Conservation (phyloP, 1,139 yeast genomes). For the Hansenula anomala region DNA sequence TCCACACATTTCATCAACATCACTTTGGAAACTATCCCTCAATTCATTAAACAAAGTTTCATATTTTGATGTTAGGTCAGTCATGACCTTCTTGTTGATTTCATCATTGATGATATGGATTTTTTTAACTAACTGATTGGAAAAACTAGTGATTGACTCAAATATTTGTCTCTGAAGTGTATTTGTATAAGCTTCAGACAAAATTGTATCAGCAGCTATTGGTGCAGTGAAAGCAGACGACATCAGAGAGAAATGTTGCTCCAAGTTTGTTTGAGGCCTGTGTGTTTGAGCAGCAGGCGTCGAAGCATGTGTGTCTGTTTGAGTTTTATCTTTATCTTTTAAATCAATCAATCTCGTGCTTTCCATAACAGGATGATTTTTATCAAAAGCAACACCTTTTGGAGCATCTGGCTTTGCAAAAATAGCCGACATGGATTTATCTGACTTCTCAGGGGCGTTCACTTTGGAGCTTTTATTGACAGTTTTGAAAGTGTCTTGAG, state of each 20-base stretch:
- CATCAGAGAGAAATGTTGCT: background rate
- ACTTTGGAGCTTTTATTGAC: no score
- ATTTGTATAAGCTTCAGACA: constrained; percentile 27
- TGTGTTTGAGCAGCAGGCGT: no score
- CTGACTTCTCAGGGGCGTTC: no score
- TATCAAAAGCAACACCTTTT: background rate
- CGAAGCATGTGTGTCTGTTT: no score
- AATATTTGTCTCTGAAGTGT: constrained; percentile 30
- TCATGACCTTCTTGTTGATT: constrained; percentile 27
- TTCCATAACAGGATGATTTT: background rate
- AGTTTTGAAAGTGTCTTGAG: no score
- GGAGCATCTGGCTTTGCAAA: background rate
- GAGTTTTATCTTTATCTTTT: background rate
- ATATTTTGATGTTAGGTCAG: constrained; percentile 29
- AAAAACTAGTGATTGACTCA: constrained; percentile 27
- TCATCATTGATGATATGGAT: constrained; percentile 30
- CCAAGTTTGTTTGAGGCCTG: background rate
- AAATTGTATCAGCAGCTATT: constrained; percentile 6
- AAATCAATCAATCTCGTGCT: background rate
- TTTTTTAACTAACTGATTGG: constrained; percentile 28
- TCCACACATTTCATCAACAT: constrained; percentile 28
- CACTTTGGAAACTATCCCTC: constrained; percentile 27
- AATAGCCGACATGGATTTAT: no score
- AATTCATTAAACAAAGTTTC: constrained; percentile 26
- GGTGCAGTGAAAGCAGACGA: constrained; percentile 1